Evolutionary conservation across 2,329 filamentous ascomycete species (phyloP), one percentile per base, ranked within the genome.

Genomic region (Penicillium sp.): DNA sequence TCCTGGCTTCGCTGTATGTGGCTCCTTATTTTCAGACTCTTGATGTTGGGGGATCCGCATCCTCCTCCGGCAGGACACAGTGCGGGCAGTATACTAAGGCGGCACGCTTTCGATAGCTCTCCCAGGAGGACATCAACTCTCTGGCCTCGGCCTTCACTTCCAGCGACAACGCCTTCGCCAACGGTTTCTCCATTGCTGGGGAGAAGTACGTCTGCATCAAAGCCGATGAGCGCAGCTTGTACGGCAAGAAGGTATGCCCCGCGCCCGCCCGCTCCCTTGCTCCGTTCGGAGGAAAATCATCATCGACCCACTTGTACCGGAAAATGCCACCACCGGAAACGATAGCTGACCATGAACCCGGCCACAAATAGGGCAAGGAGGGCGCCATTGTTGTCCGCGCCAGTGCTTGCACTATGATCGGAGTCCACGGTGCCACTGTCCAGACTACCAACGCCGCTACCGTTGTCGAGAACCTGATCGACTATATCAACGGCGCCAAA

Each of bases 301-400:
- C 4, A 43, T 43, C 18, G 12, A 28, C 8, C 27, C 26, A 27
- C 29, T 34, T 37, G 8, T 13, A 28, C 29, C 29, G 29, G 11
- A 32, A 11, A 32, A 32, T 32, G 29, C 29, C n/a, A 26, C 2
- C 24, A 9, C 9, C 1, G 25, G 13, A 38, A 35, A 5, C 9
- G 32, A 11, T 7, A 9, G 38, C 34, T 27, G 26, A 36, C 12
- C 25, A 34, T 39, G 26, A 45, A 25, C 29, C n/a, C 7, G 36
- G 46, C 4, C 9, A 11, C 11, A 32, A 8, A 55, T 54, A 88
- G 84, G 89, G 87, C 61, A 88, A 85, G 68, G 81, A 85, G 67
- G 93, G 93, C 57, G 73, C 95, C 63, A 78, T 85, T 66, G 81
- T 93, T 62, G 84, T 84, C 73, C 95, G 94, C 79, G 94, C 91